A percentile compares a stretch with the other conserved stretches of the same genome.
Conservation (phyloP, 2,329 filamentous ascomycete species). For the Orbilia blumenaviensis region DNA sequence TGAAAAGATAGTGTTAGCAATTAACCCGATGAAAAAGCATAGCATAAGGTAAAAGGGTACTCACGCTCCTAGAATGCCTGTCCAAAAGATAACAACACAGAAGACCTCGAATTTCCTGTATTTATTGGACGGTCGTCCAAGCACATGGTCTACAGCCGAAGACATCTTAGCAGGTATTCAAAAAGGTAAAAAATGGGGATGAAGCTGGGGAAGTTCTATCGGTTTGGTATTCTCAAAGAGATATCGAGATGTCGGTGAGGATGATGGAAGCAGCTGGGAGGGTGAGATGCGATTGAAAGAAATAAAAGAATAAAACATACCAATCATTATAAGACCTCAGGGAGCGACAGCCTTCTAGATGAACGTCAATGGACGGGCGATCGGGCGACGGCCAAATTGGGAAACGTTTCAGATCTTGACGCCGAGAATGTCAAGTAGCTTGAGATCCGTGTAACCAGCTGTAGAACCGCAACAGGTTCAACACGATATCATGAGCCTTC, state of each 20-base stretch:
- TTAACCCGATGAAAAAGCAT: not conserved
- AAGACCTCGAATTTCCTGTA: slow-evolving; percentile 93
- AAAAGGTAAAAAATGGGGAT: not conserved
- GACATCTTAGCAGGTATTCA: slow-evolving; percentile 25
- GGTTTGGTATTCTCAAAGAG: not conserved
- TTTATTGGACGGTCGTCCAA: slow-evolving; percentile 88
- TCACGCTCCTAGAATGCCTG: slow-evolving; percentile 79
- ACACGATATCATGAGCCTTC: not conserved
- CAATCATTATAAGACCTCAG: slow-evolving; percentile 23
- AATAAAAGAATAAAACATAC: not conserved
- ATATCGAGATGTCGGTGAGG: not conserved
- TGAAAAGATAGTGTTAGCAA: slow-evolving; percentile 61
- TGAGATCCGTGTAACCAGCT: slow-evolving; percentile 23
- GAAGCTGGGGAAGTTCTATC: not conserved
- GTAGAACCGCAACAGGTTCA: slow-evolving; percentile 9
- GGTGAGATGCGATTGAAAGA: not conserved
- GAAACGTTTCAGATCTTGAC: not conserved
- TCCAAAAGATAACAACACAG: slow-evolving; percentile 90
- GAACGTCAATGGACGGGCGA: not conserved
- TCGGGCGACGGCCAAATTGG: not conserved
- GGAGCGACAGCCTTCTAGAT: not conserved
- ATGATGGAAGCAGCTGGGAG: not conserved
- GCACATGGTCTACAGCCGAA: slow-evolving; percentile 75
- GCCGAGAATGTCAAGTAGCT: slow-evolving; percentile 14
- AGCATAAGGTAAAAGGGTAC: slow-evolving; percentile 56